Evolutionary conservation across 371 early-diverging fungal species (phyloP).

Genomic region (Choanephora cucurbitarum): DNA sequence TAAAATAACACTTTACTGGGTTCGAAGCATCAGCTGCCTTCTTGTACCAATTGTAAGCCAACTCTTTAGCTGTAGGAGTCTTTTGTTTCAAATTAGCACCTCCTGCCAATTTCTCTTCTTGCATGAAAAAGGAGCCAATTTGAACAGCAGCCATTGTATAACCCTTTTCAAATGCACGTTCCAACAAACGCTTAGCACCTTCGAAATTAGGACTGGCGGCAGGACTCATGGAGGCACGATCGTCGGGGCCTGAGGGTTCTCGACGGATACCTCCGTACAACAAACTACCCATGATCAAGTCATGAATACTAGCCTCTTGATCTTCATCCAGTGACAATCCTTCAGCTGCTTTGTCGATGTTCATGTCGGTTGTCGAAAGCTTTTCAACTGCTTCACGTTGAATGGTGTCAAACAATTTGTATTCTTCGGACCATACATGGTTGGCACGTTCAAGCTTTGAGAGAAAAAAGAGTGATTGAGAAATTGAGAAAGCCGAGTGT

Average conservation of each 20-base stretch:
- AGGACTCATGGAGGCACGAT: conserved; percentile 50
- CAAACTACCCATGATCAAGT: conserved; percentile 54
- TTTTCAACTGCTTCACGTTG: conserved; percentile 60
- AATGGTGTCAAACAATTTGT: conserved; percentile 45
- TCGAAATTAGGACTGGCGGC: conserved; percentile 60
- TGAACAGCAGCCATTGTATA: conserved; percentile 67
- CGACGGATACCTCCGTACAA: conserved; percentile 59
- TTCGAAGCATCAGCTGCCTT: conserved; percentile 57
- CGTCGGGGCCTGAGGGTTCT: conserved; percentile 39
- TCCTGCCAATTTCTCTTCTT: conserved; percentile 55
- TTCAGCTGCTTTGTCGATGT: conserved; percentile 53
- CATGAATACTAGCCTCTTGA: conserved; percentile 40
- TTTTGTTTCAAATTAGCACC: conserved; percentile 56
- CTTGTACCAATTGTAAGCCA: conserved; percentile 53
- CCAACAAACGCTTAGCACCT: conserved; percentile 54
- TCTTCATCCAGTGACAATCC: conserved; percentile 39
- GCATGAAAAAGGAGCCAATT: conserved; percentile 57
- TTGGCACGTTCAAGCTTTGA: conserved; percentile 57
- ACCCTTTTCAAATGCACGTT: conserved; percentile 53
- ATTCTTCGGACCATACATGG: conserved; percentile 48
- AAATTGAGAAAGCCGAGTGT: too few relatives aligned
- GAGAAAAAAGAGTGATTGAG: too few relatives aligned
- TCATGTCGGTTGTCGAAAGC: conserved; percentile 53
- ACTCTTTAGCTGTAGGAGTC: conserved; percentile 46
- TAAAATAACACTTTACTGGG: too few relatives aligned